Evolutionary conservation across 202 grass and related monocot genomes (phyloP).

Genomic region (Musa balbisiana): DNA sequence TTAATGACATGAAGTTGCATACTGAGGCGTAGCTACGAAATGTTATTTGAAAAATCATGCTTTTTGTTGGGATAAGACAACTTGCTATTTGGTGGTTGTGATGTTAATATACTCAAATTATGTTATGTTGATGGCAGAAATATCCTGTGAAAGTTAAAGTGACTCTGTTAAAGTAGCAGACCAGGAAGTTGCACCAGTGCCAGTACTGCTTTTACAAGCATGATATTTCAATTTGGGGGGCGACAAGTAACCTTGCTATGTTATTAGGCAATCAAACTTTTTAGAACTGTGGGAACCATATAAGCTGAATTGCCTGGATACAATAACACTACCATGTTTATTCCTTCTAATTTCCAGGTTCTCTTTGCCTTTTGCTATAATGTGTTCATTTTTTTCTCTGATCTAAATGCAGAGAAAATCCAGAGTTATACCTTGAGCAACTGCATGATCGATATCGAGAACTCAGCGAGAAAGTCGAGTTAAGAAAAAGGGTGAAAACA

Average conservation of each 20-base stretch:
- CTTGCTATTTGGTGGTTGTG: too few species aligned
- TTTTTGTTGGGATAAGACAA: background rate
- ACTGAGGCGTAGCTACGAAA: background rate
- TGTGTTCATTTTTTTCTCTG: slow-evolving; percentile 14
- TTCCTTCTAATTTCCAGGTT: background rate
- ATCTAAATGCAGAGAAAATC: slow-evolving; percentile 58
- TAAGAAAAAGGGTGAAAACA: slow-evolving; percentile 77
- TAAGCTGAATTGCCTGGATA: too few species aligned
- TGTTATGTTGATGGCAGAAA: too few species aligned
- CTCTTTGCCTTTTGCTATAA: background rate
- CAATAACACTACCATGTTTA: background rate
- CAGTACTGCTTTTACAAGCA: too few species aligned
- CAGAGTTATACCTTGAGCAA: slow-evolving; percentile 89
- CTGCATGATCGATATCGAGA: slow-evolving; percentile 55
- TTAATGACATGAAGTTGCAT: background rate
- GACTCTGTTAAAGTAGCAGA: too few species aligned
- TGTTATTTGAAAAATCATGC: background rate
- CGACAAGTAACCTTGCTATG: too few species aligned
- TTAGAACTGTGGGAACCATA: too few species aligned
- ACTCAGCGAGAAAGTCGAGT: slow-evolving; percentile 75
- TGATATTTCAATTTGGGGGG: too few species aligned
- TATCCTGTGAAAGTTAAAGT: too few species aligned
- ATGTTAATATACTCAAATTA: too few species aligned
- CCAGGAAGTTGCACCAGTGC: too few species aligned
- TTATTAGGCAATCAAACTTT: too few species aligned